Evolutionary conservation across 805 yeast species (phyloP), one percentile per base, ranked within the genome.

Genomic region (Suhomyces kilbournensis): DNA sequence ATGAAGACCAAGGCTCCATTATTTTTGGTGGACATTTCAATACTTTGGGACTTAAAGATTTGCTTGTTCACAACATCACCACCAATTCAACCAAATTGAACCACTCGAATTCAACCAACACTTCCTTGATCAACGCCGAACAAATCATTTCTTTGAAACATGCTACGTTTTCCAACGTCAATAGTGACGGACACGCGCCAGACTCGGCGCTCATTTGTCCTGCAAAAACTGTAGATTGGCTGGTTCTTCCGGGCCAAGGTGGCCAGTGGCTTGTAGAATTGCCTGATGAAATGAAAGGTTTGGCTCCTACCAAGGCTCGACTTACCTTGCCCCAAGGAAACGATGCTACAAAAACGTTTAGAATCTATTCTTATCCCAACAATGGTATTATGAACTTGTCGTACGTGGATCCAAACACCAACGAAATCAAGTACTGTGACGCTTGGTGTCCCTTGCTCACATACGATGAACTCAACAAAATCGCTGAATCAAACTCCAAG

Each of bases 341-440:
- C 8, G 75, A 78, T 48, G 82, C 85, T 12, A 78, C 84, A 5
- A 76, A 84, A 47, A 53, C 78, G 7, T 94, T 92, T 66, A 79
- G 97, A 61, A 72, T 94, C 6, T 72, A 86, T 39, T 84, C 97
- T 0, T 70, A 79, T 50, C 97, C 97, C 0, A 78, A 91, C 10
- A 80, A 85, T 58, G 90, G 97, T 57, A 93, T 93, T 55, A 88
- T 94, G 97, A 94, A 94, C 66, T 67, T 94, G 57, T 83, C 96
- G 0, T 94, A 91, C 62, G 72, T 88, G 20, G 93, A 93, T 63
- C 96, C 96, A 2, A 54, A 64, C 0, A 78, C 90, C 2, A 83
- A 86, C 47, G 69, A 75, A n/a, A 48, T 78, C 3, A 65, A 70
- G 14, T 71, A 72, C 63, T 94, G 99, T 74, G 97, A 91, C 67